Evolutionary conservation across 2,329 filamentous ascomycete species (phyloP), one percentile per base, ranked within the genome.

Genomic region (Diplocarpon mali): DNA sequence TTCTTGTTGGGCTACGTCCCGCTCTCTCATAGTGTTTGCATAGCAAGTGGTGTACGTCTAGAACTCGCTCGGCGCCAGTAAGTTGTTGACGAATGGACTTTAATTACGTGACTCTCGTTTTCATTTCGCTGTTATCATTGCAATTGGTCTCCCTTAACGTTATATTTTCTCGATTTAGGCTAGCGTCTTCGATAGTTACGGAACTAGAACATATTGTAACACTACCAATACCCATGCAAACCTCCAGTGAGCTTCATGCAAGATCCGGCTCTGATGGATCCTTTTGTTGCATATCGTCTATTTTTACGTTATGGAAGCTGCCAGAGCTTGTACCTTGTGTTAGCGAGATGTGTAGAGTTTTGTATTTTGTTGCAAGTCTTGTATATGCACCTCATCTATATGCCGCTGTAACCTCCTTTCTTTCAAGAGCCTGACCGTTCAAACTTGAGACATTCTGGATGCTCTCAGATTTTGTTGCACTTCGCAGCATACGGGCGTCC

Each of bases 1-100:
- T 57, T 53, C 34, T 48, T 49, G 43, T 36, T 50, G 38, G 50
- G 54, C 45, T 54, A 52, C 49, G 53, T 49, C 50, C 52, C 49
- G 45, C 40, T 27, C 41, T 41, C 44, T 53, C 32, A 29, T 44
- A 45, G 28, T 55, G 51, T 55, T 53, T 56, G 55, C 55, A 60
- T 60, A 58, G 54, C 53, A 51, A 53, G 48, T 46, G 51, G 46
- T 57, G 57, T 58, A 55, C 43, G 53, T 55, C 42, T 57, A 53
- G 46, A 54, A 40, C 45, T 47, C 43, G 44, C 49, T 48, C 39
- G 41, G 48, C 40, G 42, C 42, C 40, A 39, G 40, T 45, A 47
- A 46, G 48, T 37, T 42, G 46, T 28, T 45, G 49, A 51, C 47
- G 38, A 47, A 40, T 42, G 49, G n/a, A 32, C 3, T 3, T 12